Evolutionary conservation across 306 rosid species (phyloP), one percentile per base, ranked within the genome.

Genomic region (Arachis stenosperma): DNA sequence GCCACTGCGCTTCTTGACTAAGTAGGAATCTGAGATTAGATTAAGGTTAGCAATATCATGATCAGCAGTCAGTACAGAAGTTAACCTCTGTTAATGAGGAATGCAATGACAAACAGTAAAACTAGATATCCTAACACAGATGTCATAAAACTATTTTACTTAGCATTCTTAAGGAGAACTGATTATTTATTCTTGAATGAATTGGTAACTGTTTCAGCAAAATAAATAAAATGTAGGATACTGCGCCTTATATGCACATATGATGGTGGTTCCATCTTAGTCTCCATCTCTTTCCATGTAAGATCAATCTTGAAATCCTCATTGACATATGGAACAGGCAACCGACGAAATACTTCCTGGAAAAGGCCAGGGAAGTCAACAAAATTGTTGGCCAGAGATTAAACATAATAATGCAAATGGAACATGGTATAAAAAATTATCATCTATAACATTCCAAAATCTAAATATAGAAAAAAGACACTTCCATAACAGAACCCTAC

Each of bases 241-340:
- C 97, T 91, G 60, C 96, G 93, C 71, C 84, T 86, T 74, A 93
- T 93, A 86, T 86, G 96, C 30, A 65, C 69, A 75, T 88, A 93
- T 65, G 91, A 86, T 14, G 94, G 96, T 6, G 89, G 96, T 77
- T 90, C 97, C 84, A 82, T 59, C 81, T 84, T 86, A 69, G 73
- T 81, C 65, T 93, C 97, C 66, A 46, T 67, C 75, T 89, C 90
- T 85, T 88, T 89, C 94, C 96, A 79, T n/a, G 73, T 73, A 70
- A 74, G 57, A 61, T 93, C 97, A 83, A 91, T 82, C 83, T 89
- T 93, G 87, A 93, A 89, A 81, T 91, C 98, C 86, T 91, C 96
- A 0, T 75, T 64, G 51, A 54, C 53, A 84, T 77, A 90, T 44
- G 98, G 97, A 77, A 88, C 81, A 55, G 97, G 98, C 87, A 91